phyloP scores from a whole-genome alignment of 2,329 filamentous ascomycete genomes.

The Trichoderma asperellum region DNA sequence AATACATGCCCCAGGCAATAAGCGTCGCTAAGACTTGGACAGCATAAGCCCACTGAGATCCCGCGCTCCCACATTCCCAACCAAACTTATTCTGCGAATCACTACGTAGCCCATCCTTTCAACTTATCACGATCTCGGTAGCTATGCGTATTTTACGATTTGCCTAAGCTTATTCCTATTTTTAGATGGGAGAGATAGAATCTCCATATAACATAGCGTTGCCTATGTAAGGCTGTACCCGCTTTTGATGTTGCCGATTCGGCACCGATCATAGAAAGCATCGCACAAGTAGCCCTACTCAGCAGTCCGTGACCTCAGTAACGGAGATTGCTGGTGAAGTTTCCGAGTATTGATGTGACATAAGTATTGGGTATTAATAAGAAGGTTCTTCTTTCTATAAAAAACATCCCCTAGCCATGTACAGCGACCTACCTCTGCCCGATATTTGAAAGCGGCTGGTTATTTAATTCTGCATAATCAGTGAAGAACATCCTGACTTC shows the following conservation, averaged over 20 bases:
- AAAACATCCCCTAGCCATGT: background rate
- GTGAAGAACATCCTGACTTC: background rate
- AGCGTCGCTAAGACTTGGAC: background rate
- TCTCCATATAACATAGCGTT: background rate
- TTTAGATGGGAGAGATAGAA: background rate
- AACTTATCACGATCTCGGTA: background rate
- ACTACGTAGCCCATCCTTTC: background rate
- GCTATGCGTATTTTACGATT: too few relatives aligned
- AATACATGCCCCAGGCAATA: background rate
- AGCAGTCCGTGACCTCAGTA: background rate
- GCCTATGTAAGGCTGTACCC: background rate
- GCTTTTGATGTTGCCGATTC: constrained; percentile 15
- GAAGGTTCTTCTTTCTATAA: background rate
- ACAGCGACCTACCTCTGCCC: background rate
- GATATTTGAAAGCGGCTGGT: background rate
- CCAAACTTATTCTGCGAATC: background rate
- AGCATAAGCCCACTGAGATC: background rate
- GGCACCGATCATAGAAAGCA: background rate
- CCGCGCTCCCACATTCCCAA: background rate
- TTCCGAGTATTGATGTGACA: background rate
- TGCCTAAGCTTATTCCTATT: too few relatives aligned
- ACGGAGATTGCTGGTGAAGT: background rate
- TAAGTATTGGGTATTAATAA: background rate
- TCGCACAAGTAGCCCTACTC: background rate
- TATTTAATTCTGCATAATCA: background rate